Base-by-base conservation (phyloP, 768 basidiomycete genomes). In the Postia placenta region DNA sequence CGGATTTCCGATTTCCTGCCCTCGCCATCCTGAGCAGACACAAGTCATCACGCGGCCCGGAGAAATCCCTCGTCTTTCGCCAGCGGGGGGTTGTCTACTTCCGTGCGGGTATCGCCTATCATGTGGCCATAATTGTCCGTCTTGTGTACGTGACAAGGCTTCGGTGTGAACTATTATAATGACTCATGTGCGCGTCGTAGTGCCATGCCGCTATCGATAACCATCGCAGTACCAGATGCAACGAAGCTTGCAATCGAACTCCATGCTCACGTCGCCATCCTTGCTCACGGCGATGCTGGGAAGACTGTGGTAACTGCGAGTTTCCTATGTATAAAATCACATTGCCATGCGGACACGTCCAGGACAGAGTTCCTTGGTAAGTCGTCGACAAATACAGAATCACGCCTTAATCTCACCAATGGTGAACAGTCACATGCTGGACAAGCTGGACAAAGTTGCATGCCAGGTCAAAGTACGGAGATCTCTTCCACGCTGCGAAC, bases 91-190 rank as follows among this genome's bases (percentile, higher is more conserved):
- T 2, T 87, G 85, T 59, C 63, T 83, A 45, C 65, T 64, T n/a
- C 69, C 75, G 3, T 87, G 85, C 51, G 71, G 73, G 27, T 65
- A 67, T 9, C 66, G 70, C 15, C 64, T 87, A 23, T 61, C 65
- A 19, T 87, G 85, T 54, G 85, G 85, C 2, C 85, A 87, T 57
- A 63, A 71, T 2, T 87, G 85, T 56, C 78, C 80, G 0, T 81
- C 72, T 51, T 78, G 79, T 64, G 82, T 81, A 60, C 33, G 63
- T 47, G 58, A 54, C 22, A 19, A 20, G 20, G 7, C 39, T 40
- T 33, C 30, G 15, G 15, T 33, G 15, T 7, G 30, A 7, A 33
- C 30, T 33, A 7, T 33, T 33, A 7, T 15, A 15, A 33, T 33
- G 30, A 22, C 35, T 28, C 15, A 22, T 22, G 26, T 35, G 52